Base-by-base conservation (phyloP, 2,329 filamentous ascomycete genomes). In the Fusarium austroafricanum region DNA sequence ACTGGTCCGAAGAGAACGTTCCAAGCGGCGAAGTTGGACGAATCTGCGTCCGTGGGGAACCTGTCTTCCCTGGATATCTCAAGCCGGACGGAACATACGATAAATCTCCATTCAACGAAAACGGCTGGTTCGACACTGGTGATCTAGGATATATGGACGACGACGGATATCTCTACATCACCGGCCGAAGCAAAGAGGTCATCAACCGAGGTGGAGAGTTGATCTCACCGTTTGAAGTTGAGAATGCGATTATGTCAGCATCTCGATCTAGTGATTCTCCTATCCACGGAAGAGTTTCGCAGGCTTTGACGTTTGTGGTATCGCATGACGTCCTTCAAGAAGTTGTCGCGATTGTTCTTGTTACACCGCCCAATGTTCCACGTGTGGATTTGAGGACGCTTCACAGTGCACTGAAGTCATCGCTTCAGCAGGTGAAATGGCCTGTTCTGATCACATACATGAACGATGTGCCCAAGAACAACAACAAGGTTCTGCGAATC, bases 231-330 rank as follows among this genome's bases (percentile, higher is more conserved):
- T 61, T 61, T 0, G 58, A 61, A 2, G 58, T 61, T 8, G 55
- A 61, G 56, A 61, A 61, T 1, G 56, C 58, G 2, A 54, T 61
- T 11, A 61, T 61, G 58, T 54, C 58, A 11, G 46, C 58, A 12
- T 61, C 58, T 1, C 26, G 29, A 12, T 14, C 12, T 6, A 21
- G 37, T 3, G 33, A 37, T 0, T 61, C 58, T 0, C 39, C 46
- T 0, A 55, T 61, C 0, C 31, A 37, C 3, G 56, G 58, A 1
- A 31, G 46, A 2, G 39, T 61, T 0, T 40, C 58, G 1, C 58
- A 61, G 6, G 43, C 58, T 10, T 10, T 61, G 5, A 45, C 56
- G 0, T 61, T 61, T 0, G 60, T 55, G 0, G 39, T 38, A 5
- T 14, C 8, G 2, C 58, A 61, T 11, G 58, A 61, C 5, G 55